Base-by-base conservation (phyloP, 345 rosid genomes). In the Moringa oleifera region DNA sequence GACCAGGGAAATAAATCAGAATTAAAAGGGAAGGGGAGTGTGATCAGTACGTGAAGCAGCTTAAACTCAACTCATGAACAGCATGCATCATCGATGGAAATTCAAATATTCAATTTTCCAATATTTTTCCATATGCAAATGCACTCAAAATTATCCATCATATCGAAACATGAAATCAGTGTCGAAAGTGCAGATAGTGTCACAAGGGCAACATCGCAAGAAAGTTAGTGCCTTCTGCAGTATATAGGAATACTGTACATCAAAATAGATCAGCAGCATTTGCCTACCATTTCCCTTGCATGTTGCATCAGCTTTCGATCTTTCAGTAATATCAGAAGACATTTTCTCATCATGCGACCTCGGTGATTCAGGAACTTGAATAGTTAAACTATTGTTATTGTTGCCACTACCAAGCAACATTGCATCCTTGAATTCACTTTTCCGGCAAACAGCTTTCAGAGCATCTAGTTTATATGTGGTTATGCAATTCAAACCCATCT, bases 401-500 rank as follows among this genome's bases (percentile, higher is more conserved):
- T 76, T 73, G 57, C 59, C 67, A 33, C 5, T n/a, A n/a, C n/a
- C n/a, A 11, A 33, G 36, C 51, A 31, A 71, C 58, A 64, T 18
- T 24, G 58, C 57, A 57, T 72, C 77, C 55, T 62, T 57, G 61
- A 76, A 69, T 63, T 66, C 86, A 70, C 50, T 71, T 69, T 70
- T 71, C 74, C 60, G 79, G 68, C 81, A 45, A 73, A 90, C 91
- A 75, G 97, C 79, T 81, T 94, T 90, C 55, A 90, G 90, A 57
- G 96, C 95, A 71, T 94, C 97, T 65, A 94, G 61, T 73, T 82
- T 94, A 69, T 79, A 88, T 7, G 97, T 80, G 19, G 75, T 86
- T 69, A 94, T 88, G 76, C 93, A 90, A 46, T 74, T 85, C 75
- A 90, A 80, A 18, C 96, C 82, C 89, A 90, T 72, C 83, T 94